These are phyloP conservation scores for Arthroderma uncinatum DNA, from an alignment of 2,329 filamentous ascomycete species.

Conservation along the genomic window DNA sequence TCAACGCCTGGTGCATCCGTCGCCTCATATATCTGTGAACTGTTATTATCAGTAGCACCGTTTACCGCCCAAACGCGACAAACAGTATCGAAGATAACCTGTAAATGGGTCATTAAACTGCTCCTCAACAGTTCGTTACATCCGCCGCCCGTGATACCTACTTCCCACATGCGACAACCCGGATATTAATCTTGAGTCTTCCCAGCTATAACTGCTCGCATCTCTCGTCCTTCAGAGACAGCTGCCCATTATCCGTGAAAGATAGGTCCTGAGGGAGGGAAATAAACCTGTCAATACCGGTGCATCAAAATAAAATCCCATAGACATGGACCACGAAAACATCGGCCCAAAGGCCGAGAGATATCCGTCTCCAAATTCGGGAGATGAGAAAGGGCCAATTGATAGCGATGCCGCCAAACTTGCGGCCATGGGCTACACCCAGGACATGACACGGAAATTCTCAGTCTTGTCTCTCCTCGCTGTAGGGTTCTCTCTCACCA, in stretches of 20 bases:
- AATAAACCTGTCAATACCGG: background rate
- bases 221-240: background rate
- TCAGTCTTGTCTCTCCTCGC: constrained; percentile 40
- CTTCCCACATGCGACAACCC: background rate
- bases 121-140: background rate
- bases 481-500: constrained; percentile 43
- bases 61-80: background rate
- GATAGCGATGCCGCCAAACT: constrained; percentile 35
- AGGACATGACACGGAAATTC: constrained; percentile 40
- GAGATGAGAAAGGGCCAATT: constrained; percentile 9
- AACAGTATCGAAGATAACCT: background rate
- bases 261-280: too few species aligned
- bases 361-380: background rate
- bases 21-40: too few species aligned
- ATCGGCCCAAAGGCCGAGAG: background rate
- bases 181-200: background rate
- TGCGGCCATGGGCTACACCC: constrained; percentile 40
- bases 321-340: constrained; percentile 5
- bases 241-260: too few species aligned
- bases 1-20: too few species aligned
- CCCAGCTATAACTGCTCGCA: background rate
- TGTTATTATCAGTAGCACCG: background rate
- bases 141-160: constrained; percentile 2
- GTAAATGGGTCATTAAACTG: background rate
- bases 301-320: background rate